These are phyloP conservation scores for Coleophoma crateriformis DNA, from an alignment of 2,329 filamentous ascomycete species.

Conservation along the genomic window DNA sequence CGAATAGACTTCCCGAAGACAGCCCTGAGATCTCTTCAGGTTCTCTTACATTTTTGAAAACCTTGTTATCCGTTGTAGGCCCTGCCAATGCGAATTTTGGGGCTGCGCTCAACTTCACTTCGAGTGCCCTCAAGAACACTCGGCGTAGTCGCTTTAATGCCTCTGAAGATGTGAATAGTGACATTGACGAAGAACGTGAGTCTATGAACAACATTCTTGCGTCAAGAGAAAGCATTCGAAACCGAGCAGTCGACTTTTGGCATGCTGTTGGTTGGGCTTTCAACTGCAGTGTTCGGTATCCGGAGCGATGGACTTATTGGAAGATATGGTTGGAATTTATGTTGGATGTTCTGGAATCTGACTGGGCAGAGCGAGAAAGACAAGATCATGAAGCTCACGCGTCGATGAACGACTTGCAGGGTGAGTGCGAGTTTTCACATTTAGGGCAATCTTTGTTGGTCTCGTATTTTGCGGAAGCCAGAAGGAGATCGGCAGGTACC, in stretches of 20 bases:
- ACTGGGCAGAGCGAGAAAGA: constrained; percentile 55
- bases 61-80: constrained; percentile 59
- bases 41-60: constrained; percentile 65
- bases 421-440: neutral
- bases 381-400: constrained; percentile 34
- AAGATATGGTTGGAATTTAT: constrained; percentile 74
- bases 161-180: constrained; percentile 32
- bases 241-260: constrained; percentile 83
- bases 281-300: constrained; percentile 73
- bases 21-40: constrained; percentile 58
- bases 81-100: constrained; percentile 64
- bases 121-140: constrained; percentile 17
- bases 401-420: constrained; percentile 12
- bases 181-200: constrained; percentile 38
- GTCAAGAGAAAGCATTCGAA: constrained; percentile 63
- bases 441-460: constrained; percentile 53
- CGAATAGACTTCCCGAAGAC: constrained; percentile 57
- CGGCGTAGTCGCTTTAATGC: constrained; percentile 21
- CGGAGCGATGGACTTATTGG: constrained; percentile 77
- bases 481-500: constrained; percentile 34
- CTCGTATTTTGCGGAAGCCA: constrained; percentile 35
- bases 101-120: constrained; percentile 66
- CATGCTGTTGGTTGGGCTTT: constrained; percentile 85
- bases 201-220: constrained; percentile 55
- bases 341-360: constrained; percentile 69